These are phyloP conservation scores for Didymella lethalis DNA, from an alignment of 2,329 filamentous ascomycete genomes.

Conservation along the genomic window DNA sequence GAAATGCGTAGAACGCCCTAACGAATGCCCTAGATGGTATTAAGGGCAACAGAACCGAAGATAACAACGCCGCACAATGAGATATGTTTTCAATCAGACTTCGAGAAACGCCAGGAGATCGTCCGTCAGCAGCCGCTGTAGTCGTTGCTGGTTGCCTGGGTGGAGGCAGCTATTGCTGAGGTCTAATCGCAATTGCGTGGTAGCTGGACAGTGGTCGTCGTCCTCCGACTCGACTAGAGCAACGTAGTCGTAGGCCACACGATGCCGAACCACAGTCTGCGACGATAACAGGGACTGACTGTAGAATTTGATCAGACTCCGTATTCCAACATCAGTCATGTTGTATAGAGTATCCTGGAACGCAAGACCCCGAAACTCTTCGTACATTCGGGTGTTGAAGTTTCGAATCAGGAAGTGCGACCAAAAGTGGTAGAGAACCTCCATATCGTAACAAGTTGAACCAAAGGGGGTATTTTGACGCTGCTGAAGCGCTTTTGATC, in stretches of 20 bases:
- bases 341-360: conserved; percentile 67
- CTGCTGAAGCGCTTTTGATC: conserved; percentile 59
- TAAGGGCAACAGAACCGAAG: conserved; percentile 34
- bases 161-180: conserved; percentile 64
- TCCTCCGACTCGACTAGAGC: conserved; percentile 61
- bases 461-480: conserved; percentile 55
- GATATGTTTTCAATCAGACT: conserved; percentile 33
- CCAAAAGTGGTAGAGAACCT: conserved; percentile 77
- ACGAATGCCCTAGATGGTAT: conserved; percentile 27
- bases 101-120: conserved; percentile 63
- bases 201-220: conserved; percentile 54
- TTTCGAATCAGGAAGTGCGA: conserved; percentile 74
- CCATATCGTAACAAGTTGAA: conserved; percentile 65
- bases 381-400: conserved; percentile 79
- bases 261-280: conserved; percentile 59
- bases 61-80: conserved; percentile 22
- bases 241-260: conserved; percentile 64
- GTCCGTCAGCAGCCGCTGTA: conserved; percentile 61
- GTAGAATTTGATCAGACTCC: conserved; percentile 72
- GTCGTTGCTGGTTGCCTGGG: conserved; percentile 64
- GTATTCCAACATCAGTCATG: conserved; percentile 64
- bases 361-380: conserved; percentile 74
- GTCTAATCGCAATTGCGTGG: conserved; percentile 60
- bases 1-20: conserved; percentile 35
- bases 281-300: conserved; percentile 62